A percentile compares a stretch with the other conserved stretches of the same genome.
phyloP scores from a whole-genome alignment of 2,329 filamentous ascomycete species.

The Aspergillus sclerotialis region DNA sequence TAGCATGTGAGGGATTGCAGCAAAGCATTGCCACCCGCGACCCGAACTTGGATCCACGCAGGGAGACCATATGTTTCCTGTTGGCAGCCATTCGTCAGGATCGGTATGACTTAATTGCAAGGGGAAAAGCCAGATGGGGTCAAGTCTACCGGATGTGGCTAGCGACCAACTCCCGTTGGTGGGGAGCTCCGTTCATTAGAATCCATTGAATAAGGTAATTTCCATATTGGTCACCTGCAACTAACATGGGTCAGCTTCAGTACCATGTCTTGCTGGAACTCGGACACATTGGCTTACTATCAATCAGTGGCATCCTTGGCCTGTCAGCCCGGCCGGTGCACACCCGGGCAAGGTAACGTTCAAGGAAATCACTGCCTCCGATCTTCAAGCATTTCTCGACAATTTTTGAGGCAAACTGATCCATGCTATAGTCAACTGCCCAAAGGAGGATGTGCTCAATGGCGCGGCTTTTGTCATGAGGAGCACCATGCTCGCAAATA shows the following conservation, averaged over 20 bases:
- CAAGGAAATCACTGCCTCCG: constrained; percentile 79
- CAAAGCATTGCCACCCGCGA: constrained; percentile 98
- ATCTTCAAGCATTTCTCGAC: constrained; percentile 99
- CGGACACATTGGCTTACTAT: constrained; percentile 52
- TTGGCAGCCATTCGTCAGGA: constrained; percentile 5
- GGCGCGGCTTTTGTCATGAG: constrained; percentile 83
- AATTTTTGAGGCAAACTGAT: constrained; percentile 98
- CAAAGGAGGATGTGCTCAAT: constrained; percentile 93
- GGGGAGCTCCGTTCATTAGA: constrained; percentile 74
- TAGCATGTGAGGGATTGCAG: constrained; percentile 85
- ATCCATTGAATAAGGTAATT: constrained; percentile 99
- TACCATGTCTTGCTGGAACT: not conserved
- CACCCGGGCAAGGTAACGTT: constrained; percentile 86
- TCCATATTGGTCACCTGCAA: constrained; percentile 96
- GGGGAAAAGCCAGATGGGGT: not conserved
- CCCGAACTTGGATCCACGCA: constrained; percentile 95
- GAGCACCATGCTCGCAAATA: constrained; percentile 91
- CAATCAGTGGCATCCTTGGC: constrained; percentile 92
- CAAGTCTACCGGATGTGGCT: constrained; percentile 66
- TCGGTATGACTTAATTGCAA: constrained; percentile 1
- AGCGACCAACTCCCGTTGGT: constrained; percentile 89
- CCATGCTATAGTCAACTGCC: constrained; percentile 94
- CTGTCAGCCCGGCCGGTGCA: constrained; percentile 86
- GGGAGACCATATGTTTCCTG: constrained; percentile 96
- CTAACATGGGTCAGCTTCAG: constrained; percentile 24